These are phyloP conservation scores for Geosiphon pyriformis DNA, from an alignment of 192 early-diverging fungal species.

Conservation along the genomic window DNA sequence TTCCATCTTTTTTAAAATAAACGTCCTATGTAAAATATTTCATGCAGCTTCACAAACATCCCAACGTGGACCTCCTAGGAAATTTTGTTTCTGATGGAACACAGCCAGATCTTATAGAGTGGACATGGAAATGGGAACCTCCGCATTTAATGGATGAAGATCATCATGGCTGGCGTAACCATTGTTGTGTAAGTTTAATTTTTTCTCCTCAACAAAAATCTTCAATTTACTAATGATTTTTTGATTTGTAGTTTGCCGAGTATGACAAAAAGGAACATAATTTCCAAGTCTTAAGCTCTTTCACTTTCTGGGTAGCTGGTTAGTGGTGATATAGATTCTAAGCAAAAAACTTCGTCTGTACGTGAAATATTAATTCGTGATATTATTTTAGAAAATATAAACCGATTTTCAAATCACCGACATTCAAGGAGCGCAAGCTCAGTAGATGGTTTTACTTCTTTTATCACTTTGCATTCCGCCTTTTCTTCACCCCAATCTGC, in stretches of 20 bases:
- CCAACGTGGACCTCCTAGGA: conserved; percentile 15
- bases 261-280: conserved; percentile 21
- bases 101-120: conserved; percentile 1
- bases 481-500: background rate
- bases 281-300: conserved; percentile 11
- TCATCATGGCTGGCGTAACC: conserved; percentile 24
- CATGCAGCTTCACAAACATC: conserved; percentile 17
- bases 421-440: conserved; percentile 8
- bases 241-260: conserved; percentile 21
- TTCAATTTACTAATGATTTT: background rate
- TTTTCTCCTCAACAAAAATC: background rate
- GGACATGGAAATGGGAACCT: conserved; percentile 24
- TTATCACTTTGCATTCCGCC: background rate
- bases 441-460: background rate
- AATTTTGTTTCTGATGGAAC: conserved; percentile 9
- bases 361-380: background rate
- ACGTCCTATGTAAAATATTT: background rate
- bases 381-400: background rate
- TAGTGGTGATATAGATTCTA: background rate
- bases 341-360: background rate
- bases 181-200: conserved; percentile 22
- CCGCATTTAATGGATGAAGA: conserved; percentile 22
- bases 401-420: conserved; percentile 12
- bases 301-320: conserved; percentile 28
- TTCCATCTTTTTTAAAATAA: too few relatives aligned